These are phyloP conservation scores for Malus orientalis DNA, from an alignment of 306 rosid species.

Conservation along the genomic window DNA sequence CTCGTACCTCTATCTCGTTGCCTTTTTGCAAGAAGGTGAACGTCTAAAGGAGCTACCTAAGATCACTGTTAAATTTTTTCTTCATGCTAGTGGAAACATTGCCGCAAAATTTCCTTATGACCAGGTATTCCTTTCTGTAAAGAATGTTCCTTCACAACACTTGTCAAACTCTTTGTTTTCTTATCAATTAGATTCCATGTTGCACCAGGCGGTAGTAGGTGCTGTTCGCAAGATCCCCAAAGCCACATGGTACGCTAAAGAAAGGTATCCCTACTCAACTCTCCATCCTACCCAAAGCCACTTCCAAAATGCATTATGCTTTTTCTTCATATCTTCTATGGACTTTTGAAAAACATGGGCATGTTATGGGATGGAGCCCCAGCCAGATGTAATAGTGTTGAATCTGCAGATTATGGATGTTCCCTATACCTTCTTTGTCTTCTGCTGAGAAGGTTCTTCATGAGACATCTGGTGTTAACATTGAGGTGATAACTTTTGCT, in stretches of 20 bases:
- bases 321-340: not conserved
- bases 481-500: slow-evolving; percentile 49
- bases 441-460: slow-evolving; percentile 54
- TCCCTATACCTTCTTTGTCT: slow-evolving; percentile 61
- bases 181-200: slow-evolving; percentile 10
- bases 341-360: not conserved
- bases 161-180: not conserved
- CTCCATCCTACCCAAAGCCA: not conserved
- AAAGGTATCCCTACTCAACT: slow-evolving; percentile 33
- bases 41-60: slow-evolving; percentile 38
- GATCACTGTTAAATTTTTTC: slow-evolving; percentile 58
- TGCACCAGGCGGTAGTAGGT: slow-evolving; percentile 48
- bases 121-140: slow-evolving; percentile 40
- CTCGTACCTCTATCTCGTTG: not conserved
- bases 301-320: not conserved
- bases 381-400: slow-evolving; percentile 17
- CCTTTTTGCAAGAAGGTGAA: slow-evolving; percentile 31
- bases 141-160: not conserved
- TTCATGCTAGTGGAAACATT: slow-evolving; percentile 64
- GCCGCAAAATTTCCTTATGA: slow-evolving; percentile 71
- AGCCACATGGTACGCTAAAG: slow-evolving; percentile 74
- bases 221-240: slow-evolving; percentile 63
- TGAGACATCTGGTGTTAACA: slow-evolving; percentile 40
- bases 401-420: slow-evolving; percentile 75
- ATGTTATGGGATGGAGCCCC: not conserved